Base-by-base conservation (phyloP, 2,329 filamentous ascomycete genomes). In the Corinectria fuckeliana region DNA sequence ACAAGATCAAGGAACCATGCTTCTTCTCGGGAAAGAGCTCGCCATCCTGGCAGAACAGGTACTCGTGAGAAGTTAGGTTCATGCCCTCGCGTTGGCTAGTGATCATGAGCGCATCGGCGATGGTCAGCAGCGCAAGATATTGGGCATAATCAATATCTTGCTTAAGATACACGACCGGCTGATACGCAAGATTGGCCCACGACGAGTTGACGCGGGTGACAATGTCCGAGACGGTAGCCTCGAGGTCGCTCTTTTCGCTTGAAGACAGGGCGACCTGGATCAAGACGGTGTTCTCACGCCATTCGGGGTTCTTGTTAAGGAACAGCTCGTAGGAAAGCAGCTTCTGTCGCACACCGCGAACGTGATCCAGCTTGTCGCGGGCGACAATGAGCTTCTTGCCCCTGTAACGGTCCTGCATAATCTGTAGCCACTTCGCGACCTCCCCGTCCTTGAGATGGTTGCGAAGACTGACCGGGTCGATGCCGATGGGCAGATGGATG, bases 31-130 rank as follows among this genome's bases (percentile, higher is more conserved):
- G 81, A 62, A 86, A 78, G 50, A 84, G 82, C 66, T 85, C 86
- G 38, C 93, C 93, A 71, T 98, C 94, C 72, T 98, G 94, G 72
- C 93, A 97, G 66, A 92, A 91, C 30, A 97, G 85, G 71, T 93
- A 98, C 74, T 98, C 94, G 73, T 98, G 95, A 5, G 91, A 93
- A 0, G 94, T 97, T 56, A 98, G 78, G 73, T 97, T 98, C 95
- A 98, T 98, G 63, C 94, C 94, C 75, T 98, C 94, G 51, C 95
- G 92, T 69, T 98, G 88, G 72, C 92, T 96, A 2, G 94, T 96
- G 71, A 98, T 95, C 86, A 97, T 95, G 49, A 98, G 81, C 3
- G 90, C 91, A 77, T 98, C 93, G 2, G 94, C 95, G 51, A 96
- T 89, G 3, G 92, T 92, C 45, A 97, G 83, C 7, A 98, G 81